These are phyloP conservation scores for Ogataea polymorpha DNA, from an alignment of 805 yeast genomes.

Conservation along the genomic window DNA sequence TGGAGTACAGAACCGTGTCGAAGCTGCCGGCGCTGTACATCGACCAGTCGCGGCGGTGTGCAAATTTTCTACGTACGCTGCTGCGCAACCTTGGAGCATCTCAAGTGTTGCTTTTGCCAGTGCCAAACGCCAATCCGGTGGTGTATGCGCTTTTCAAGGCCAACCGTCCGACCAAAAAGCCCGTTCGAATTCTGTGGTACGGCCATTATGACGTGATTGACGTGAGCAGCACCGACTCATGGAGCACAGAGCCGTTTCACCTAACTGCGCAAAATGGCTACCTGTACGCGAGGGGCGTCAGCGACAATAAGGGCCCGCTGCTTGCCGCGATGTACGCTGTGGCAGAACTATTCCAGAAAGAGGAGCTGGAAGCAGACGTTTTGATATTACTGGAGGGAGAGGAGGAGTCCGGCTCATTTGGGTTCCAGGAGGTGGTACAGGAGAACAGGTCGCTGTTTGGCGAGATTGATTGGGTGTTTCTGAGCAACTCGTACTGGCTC, in stretches of 20 bases:
- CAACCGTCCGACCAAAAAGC: constrained; percentile 25
- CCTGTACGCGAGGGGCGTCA: constrained; percentile 85
- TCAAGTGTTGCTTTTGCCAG: constrained; percentile 64
- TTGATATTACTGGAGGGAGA: constrained; percentile 90
- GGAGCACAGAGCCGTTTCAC: constrained; percentile 79
- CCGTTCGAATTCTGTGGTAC: constrained; percentile 66
- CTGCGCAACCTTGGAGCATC: constrained; percentile 69
- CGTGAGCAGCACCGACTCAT: constrained; percentile 53
- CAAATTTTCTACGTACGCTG: constrained; percentile 63
- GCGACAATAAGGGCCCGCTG: constrained; percentile 93
- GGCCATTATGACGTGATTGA: constrained; percentile 96
- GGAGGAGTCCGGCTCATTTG: constrained; percentile 90
- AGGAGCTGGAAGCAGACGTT: constrained; percentile 63
- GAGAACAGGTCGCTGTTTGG: constrained; percentile 55
- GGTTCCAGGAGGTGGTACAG: constrained; percentile 68
- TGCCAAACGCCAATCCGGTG: constrained; percentile 78
- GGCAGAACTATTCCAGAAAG: constrained; percentile 57
- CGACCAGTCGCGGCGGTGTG: constrained; percentile 84
- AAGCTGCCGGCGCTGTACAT: constrained; percentile 63
- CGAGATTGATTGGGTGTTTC: constrained; percentile 80
- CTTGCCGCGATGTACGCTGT: constrained; percentile 85
- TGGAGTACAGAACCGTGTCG: constrained; percentile 75
- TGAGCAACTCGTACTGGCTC: constrained; percentile 92
- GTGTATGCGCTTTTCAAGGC: constrained; percentile 72
- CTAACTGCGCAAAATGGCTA: constrained; percentile 80